Base-by-base conservation (phyloP, 768 basidiomycete genomes). In the Tulasnella calospora region DNA sequence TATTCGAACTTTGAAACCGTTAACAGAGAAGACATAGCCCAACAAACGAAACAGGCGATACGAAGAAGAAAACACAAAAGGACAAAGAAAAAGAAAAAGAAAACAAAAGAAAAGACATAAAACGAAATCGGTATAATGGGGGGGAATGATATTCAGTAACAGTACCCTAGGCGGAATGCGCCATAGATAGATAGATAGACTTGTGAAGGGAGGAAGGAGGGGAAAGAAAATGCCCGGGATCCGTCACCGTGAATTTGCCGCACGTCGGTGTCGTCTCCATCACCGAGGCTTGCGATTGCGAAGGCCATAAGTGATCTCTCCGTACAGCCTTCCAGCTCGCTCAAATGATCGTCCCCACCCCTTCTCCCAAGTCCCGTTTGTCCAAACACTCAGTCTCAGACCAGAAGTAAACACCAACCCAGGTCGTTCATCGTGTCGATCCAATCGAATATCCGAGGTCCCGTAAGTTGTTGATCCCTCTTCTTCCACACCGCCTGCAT, bases 391-490 rank as follows among this genome's bases (percentile, higher is more conserved):
- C 72, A 33, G 3, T 35, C 21, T 76, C 33, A 80, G 44, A 78
- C 79, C 27, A 80, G 61, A 51, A 80, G 78, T 5, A 80, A 57
- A 46, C 69, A 57, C 79, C 77, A 78, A 3, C 72, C 77, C 55
- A 78, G 80, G 36, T 81, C 80, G 51, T 75, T 78, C 80, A 81
- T 81, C 71, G 74, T 78, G 40, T 81, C 80, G 36, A 81, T 71
- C 80, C 80, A 81, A 44, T 71, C 73, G 0, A 81, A 79, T n/a
- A 57, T 51, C 8, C 71, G 51, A 4, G 35, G 27, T 15, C 51
- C 74, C 51, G 73, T 46, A 17, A 35, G 33, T 7, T 67, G 27
- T 12, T 61, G 38, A 40, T 80, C 76, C 69, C 80, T 35, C 44
- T 77, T 80, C 76, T 46, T 71, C 80, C 80, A 81, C 6, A 81